Evolutionary conservation across 75 land plant genomes (phyloP).

Genomic region (Adiantum capillusveneris): DNA sequence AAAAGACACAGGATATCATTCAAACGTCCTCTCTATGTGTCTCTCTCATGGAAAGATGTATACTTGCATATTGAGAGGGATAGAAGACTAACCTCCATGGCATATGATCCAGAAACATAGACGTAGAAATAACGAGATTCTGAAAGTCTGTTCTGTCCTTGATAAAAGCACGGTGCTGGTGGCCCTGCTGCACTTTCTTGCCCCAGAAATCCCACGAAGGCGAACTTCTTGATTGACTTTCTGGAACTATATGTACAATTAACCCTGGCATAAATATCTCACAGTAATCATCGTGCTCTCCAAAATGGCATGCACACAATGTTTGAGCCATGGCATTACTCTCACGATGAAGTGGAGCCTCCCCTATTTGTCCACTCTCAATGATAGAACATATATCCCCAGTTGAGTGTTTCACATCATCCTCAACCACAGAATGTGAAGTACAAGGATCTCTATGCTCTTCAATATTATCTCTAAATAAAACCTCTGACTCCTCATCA

Average conservation of each 20-base stretch:
- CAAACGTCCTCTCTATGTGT: too few relatives aligned
- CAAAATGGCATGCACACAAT: not conserved
- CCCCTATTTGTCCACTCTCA: not conserved
- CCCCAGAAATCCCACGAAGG: slow-evolving; percentile 24
- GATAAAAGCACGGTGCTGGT: slow-evolving; percentile 41
- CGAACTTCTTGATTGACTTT: slow-evolving; percentile 8
- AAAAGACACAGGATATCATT: too few relatives aligned
- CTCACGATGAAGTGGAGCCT: slow-evolving; percentile 9
- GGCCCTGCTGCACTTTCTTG: slow-evolving; percentile 14
- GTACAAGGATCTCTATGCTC: not conserved
- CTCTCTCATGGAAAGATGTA: too few relatives aligned
- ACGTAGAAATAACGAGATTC: slow-evolving; percentile 66
- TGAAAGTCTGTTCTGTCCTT: slow-evolving; percentile 54
- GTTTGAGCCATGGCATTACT: not conserved
- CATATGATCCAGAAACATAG: slow-evolving; percentile 87
- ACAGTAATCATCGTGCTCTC: slow-evolving; percentile 27
- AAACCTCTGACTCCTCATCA: not conserved
- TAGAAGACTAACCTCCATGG: slow-evolving; percentile 69
- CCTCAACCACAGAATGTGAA: not conserved
- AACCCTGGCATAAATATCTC: slow-evolving; percentile 82
- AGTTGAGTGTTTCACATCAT: not conserved
- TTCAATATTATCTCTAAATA: not conserved
- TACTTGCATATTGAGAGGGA: not conserved
- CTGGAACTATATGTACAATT: slow-evolving; percentile 62
- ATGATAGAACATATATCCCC: slow-evolving; percentile 4